These are phyloP conservation scores for Apostasia ramifera DNA, from an alignment of 106 monocot genomes.

Conservation along the genomic window DNA sequence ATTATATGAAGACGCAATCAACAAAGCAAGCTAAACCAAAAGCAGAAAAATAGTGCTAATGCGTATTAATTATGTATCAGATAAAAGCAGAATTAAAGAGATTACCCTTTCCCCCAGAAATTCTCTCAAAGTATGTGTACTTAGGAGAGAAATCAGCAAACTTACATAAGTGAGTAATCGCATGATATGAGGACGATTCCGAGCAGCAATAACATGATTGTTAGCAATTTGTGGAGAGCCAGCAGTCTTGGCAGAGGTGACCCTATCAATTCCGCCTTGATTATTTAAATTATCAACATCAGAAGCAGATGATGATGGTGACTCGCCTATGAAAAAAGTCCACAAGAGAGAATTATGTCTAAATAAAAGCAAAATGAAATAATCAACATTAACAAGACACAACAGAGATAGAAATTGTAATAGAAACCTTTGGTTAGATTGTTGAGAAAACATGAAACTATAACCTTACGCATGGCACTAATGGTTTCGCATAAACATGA, in stretches of 20 bases:
- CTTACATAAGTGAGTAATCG: slow-evolving; percentile 23
- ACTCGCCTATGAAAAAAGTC: slow-evolving; percentile 65
- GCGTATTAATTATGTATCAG: no score
- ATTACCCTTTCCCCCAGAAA: no score
- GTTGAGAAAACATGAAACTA: no score
- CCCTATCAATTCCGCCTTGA: slow-evolving; percentile 45
- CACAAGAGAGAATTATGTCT: neutral
- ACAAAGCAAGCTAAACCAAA: no score
- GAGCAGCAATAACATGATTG: slow-evolving; percentile 20
- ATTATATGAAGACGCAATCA: no score
- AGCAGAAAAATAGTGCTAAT: no score
- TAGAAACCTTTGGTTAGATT: no score
- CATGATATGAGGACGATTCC: slow-evolving; percentile 19
- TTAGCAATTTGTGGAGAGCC: slow-evolving; percentile 59
- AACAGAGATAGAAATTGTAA: no score
- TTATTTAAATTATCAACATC: slow-evolving; percentile 93
- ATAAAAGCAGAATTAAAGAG: no score
- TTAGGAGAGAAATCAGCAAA: slow-evolving; percentile 2
- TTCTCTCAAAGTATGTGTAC: no score
- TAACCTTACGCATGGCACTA: no score
- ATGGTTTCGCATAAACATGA: no score
- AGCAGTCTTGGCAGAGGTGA: slow-evolving; percentile 38
- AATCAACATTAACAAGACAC: neutral
- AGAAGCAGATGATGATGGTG: slow-evolving; percentile 96
- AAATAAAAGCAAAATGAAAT: neutral